Evolutionary conservation across 2,329 filamentous ascomycete genomes (phyloP).

Genomic region (Trichophyton schoenleinii): DNA sequence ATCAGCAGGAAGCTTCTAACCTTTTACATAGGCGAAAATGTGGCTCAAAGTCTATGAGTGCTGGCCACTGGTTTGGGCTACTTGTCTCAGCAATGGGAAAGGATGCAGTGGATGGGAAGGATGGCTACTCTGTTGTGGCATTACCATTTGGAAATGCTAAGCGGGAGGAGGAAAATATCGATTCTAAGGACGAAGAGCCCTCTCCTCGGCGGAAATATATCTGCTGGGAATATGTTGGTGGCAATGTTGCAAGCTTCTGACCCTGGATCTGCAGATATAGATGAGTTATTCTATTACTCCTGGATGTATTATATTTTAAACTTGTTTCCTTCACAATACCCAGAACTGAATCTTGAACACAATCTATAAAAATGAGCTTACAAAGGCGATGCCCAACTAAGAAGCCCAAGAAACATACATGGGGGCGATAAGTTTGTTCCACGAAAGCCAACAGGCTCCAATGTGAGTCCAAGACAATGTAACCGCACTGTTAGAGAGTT

Average conservation of each 20-base stretch:
- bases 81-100: conserved; percentile 23
- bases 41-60: neutral
- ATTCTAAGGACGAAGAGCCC: neutral
- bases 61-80: conserved; percentile 25
- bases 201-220: conserved; percentile 16
- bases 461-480: conserved; percentile 6
- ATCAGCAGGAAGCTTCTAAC: neutral
- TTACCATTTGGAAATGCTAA: conserved; percentile 1
- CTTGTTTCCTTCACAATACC: neutral
- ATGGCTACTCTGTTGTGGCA: conserved; percentile 28
- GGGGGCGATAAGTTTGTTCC: neutral
- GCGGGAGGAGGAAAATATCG: neutral
- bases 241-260: conserved; percentile 9
- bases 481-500: neutral
- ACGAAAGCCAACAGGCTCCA: conserved; percentile 1
- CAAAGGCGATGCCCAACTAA: neutral
- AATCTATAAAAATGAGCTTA: neutral
- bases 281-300: neutral
- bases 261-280: neutral
- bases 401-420: neutral
- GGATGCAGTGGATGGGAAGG: conserved; percentile 27
- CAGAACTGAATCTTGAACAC: neutral
- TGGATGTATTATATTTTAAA: neutral
- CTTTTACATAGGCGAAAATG: conserved; percentile 5
- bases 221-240: conserved; percentile 31